phyloP scores from a whole-genome alignment of 352 stramenopile genomes.

The Globisporangium splendens region DNA sequence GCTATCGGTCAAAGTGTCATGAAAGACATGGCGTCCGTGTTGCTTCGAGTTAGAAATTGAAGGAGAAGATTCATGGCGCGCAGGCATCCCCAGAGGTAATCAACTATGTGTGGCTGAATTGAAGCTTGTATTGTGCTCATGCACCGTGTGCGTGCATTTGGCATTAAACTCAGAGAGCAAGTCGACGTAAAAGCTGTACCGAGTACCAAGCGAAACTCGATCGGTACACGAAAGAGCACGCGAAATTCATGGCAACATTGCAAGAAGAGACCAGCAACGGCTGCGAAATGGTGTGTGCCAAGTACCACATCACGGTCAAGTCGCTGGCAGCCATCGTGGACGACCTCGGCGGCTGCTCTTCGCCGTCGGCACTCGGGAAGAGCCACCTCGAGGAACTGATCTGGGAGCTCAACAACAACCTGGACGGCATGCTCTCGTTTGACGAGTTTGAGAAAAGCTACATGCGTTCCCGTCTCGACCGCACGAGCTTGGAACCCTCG shows the following conservation, averaged over 20 bases:
- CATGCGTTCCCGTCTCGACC: constrained; percentile 55
- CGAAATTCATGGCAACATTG: constrained; percentile 43
- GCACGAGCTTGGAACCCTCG: constrained; percentile 59
- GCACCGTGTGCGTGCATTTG: too few relatives aligned
- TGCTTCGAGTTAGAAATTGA: constrained; percentile 28
- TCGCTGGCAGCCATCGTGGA: constrained; percentile 55
- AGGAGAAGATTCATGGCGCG: constrained; percentile 26
- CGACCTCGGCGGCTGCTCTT: constrained; percentile 42
- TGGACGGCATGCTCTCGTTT: constrained; percentile 68
- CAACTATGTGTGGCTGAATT: too few relatives aligned
- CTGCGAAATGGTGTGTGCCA: constrained; percentile 44
- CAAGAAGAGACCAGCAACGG: constrained; percentile 59
- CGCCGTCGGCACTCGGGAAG: constrained; percentile 25
- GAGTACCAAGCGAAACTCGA: constrained; percentile 42
- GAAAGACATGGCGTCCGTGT: background rate
- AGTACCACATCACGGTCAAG: constrained; percentile 49
- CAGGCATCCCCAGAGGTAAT: constrained; percentile 3
- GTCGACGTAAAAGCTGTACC: constrained; percentile 17
- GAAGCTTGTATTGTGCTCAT: too few relatives aligned
- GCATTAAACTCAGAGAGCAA: background rate
- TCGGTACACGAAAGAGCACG: constrained; percentile 31
- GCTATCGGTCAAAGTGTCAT: background rate
- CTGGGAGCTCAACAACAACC: constrained; percentile 79
- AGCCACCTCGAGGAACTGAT: constrained; percentile 63
- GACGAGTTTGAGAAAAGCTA: constrained; percentile 79